A percentile compares a stretch with the other conserved stretches of the same genome.
Evolutionary conservation across 2,329 filamentous ascomycete genomes (phyloP).

Genomic region (Hymenoscyphus albidus): DNA sequence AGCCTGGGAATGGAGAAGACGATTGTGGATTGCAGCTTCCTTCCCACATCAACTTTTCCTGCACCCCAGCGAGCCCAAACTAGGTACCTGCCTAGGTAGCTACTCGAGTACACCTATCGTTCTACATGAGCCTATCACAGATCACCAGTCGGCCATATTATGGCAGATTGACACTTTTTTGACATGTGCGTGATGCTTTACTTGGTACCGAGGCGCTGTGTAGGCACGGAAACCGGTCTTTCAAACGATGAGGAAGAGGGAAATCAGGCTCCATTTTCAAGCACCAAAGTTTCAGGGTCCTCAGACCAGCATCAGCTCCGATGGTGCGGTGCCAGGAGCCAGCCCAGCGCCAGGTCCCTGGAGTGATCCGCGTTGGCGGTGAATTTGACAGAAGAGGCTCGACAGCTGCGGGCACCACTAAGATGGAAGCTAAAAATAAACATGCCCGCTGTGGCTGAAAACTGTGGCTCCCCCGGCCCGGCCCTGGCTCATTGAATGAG

Average conservation of each 20-base stretch:
- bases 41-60: background rate
- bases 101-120: background rate
- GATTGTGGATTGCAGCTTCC: background rate
- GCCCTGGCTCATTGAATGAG: background rate
- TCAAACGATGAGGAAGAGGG: background rate
- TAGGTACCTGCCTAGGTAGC: background rate
- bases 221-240: background rate
- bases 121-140: background rate
- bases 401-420: background rate
- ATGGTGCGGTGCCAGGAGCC: background rate
- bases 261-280: background rate
- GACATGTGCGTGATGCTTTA: slow-evolving; percentile 4
- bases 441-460: background rate
- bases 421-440: background rate
- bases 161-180: slow-evolving; percentile 2
- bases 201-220: background rate
- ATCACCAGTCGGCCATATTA: background rate
- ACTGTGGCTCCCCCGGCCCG: background rate
- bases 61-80: background rate
- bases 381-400: background rate
- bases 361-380: background rate
- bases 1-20: background rate
- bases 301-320: too few species aligned
- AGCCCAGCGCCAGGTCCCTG: background rate
- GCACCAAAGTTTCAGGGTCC: background rate